A percentile compares a stretch with the other conserved stretches of the same genome.
phyloP scores from a whole-genome alignment of 345 rosid genomes.

The Eucalyptus victrix region DNA sequence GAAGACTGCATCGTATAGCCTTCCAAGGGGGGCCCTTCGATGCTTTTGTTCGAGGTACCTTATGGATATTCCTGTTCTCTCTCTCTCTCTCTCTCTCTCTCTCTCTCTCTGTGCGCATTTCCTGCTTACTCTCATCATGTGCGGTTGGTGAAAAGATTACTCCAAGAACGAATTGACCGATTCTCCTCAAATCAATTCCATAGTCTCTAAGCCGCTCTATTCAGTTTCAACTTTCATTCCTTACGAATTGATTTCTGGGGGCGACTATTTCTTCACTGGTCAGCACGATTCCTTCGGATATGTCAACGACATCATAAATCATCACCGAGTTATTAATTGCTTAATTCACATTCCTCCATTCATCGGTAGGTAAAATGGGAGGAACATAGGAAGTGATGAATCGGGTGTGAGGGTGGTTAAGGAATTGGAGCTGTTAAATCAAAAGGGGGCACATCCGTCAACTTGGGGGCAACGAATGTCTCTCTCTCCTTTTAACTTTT shows the following conservation, averaged over 20 bases:
- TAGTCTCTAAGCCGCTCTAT: background rate
- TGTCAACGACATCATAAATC: background rate
- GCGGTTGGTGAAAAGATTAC: background rate
- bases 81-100: background rate
- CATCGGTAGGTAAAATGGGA: background rate
- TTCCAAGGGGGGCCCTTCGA: background rate
- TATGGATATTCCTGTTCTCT: background rate
- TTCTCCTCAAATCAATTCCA: background rate
- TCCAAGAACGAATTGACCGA: background rate
- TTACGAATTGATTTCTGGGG: background rate
- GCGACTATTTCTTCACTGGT: background rate
- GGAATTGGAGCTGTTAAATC: background rate
- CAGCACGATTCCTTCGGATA: background rate
- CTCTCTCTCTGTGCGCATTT: background rate
- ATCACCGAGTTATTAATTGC: background rate
- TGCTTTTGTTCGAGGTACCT: background rate
- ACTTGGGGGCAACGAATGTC: background rate
- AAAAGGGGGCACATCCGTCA: background rate
- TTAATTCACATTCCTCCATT: background rate
- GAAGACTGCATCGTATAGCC: background rate
- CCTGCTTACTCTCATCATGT: background rate
- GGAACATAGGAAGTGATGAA: background rate
- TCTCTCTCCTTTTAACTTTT: background rate
- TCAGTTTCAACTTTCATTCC: background rate
- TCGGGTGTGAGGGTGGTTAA: background rate